phyloP scores from a whole-genome alignment of 2,329 filamentous ascomycete species.

The Plectosphaerella sp. region DNA sequence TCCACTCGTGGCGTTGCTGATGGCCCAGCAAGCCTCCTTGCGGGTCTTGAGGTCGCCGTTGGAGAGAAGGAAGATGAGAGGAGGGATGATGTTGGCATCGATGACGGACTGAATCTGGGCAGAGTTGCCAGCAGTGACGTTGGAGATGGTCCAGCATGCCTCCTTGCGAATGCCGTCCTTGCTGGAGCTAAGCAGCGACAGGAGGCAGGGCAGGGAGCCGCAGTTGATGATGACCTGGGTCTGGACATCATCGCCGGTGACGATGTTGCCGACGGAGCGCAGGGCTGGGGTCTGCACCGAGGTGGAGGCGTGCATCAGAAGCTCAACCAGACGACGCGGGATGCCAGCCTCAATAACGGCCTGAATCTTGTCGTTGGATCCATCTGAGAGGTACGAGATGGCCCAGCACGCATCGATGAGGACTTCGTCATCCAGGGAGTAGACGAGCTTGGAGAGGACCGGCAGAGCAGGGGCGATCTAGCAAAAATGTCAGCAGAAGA shows the following conservation, averaged over 20 bases:
- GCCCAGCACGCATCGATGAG: conserved; percentile 99
- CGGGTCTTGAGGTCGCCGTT: conserved; percentile 98
- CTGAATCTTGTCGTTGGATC: conserved; percentile 98
- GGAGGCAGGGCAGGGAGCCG: conserved; percentile 83
- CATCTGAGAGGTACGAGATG: conserved; percentile 96
- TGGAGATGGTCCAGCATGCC: conserved; percentile 99
- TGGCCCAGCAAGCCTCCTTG: conserved; percentile 99
- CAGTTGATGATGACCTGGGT: conserved; percentile 99
- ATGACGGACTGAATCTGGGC: conserved; percentile 96
- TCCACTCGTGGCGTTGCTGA: conserved; percentile 96
- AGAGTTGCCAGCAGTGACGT: conserved; percentile 97
- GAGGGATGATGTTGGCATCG: conserved; percentile 94
- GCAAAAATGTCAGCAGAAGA: background rate
- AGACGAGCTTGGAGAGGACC: conserved; percentile 93
- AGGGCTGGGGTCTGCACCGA: conserved; percentile 97
- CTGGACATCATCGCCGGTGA: conserved; percentile 97
- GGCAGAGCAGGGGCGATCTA: conserved; percentile 93
- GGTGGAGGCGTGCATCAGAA: conserved; percentile 96
- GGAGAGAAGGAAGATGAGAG: conserved; percentile 89
- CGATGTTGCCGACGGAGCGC: conserved; percentile 96
- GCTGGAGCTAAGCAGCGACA: conserved; percentile 89
- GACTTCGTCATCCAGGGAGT: conserved; percentile 97
- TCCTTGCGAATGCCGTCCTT: conserved; percentile 99
- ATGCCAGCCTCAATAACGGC: conserved; percentile 98
- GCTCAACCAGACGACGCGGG: conserved; percentile 89